Percentiles rank a stretch among this genome's conserved stretches.
phyloP scores from a whole-genome alignment of 306 rosid species.

The Castanea mollissima region DNA sequence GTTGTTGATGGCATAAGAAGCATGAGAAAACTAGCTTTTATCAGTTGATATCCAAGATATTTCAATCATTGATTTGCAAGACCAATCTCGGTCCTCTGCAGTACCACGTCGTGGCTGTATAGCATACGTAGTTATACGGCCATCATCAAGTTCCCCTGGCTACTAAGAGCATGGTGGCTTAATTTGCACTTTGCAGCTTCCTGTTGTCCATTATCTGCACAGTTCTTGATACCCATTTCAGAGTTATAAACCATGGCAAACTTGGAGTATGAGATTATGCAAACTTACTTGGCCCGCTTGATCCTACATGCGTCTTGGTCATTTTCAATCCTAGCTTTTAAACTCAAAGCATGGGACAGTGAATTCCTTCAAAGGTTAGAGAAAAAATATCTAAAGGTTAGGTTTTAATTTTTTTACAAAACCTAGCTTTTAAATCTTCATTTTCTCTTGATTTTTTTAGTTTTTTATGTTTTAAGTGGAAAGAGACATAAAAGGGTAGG shows the following conservation, averaged over 20 bases:
- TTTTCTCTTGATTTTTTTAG: too few species aligned
- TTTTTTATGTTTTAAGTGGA: too few species aligned
- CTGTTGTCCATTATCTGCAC: slow-evolving; percentile 36
- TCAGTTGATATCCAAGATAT: slow-evolving; percentile 79
- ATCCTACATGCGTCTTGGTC: slow-evolving; percentile 49
- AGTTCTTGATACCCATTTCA: neutral
- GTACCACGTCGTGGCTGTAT: slow-evolving; percentile 48
- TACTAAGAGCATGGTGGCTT: slow-evolving; percentile 78
- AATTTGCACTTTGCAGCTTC: slow-evolving; percentile 39
- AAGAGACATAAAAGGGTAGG: too few species aligned
- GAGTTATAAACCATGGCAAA: too few species aligned
- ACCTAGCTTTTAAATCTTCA: too few species aligned
- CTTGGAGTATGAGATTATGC: slow-evolving; percentile 39
- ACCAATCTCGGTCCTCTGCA: slow-evolving; percentile 51
- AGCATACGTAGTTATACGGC: slow-evolving; percentile 35
- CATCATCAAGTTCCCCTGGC: slow-evolving; percentile 53
- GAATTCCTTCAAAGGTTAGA: slow-evolving; percentile 65
- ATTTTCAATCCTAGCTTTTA: slow-evolving; percentile 64
- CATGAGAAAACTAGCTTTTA: slow-evolving; percentile 77
- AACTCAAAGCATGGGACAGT: slow-evolving; percentile 92
- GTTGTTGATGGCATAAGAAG: slow-evolving; percentile 76
- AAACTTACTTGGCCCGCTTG: slow-evolving; percentile 48
- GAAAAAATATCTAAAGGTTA: neutral
- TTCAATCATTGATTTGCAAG: slow-evolving; percentile 64
- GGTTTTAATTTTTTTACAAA: too few species aligned